Evolutionary conservation across 192 early-diverging fungal genomes (phyloP).

Genomic region (Haplosporangium gracile): DNA sequence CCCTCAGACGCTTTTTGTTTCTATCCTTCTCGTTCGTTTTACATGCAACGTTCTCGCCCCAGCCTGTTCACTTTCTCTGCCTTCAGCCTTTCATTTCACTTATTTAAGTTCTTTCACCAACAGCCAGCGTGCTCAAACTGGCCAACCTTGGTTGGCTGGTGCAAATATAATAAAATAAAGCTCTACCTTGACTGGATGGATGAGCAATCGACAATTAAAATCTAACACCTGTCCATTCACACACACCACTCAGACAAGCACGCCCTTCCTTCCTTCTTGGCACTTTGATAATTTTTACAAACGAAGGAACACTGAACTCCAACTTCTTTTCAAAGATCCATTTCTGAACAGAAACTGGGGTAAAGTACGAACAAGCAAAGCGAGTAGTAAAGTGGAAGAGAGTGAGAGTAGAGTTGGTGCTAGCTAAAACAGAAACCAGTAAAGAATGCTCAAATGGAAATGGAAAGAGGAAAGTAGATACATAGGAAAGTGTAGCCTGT

Average conservation of each 20-base stretch:
- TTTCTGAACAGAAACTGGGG: too few relatives aligned
- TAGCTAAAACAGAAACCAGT: too few relatives aligned
- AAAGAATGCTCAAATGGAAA: too few relatives aligned
- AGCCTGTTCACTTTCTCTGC: not conserved
- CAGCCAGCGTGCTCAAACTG: not conserved
- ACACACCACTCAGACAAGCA: not conserved
- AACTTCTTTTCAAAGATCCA: too few relatives aligned
- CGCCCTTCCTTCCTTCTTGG: not conserved
- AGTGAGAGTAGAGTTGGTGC: too few relatives aligned
- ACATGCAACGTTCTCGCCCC: too few relatives aligned
- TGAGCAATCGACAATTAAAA: not conserved
- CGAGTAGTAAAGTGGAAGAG: too few relatives aligned
- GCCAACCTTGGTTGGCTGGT: not conserved
- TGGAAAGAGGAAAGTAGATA: too few relatives aligned
- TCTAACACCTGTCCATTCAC: conserved; percentile 1
- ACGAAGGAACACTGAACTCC: too few relatives aligned
- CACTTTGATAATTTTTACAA: too few relatives aligned
- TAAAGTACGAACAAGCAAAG: too few relatives aligned
- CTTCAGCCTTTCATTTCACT: not conserved
- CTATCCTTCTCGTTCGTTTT: not conserved
- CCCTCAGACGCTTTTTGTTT: not conserved
- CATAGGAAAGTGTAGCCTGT: too few relatives aligned
- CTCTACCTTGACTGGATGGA: not conserved
- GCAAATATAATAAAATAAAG: not conserved
- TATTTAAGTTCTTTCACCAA: not conserved